Evolutionary conservation across 2,329 filamentous ascomycete species (phyloP).

Genomic region (Fusarium zealandicum): DNA sequence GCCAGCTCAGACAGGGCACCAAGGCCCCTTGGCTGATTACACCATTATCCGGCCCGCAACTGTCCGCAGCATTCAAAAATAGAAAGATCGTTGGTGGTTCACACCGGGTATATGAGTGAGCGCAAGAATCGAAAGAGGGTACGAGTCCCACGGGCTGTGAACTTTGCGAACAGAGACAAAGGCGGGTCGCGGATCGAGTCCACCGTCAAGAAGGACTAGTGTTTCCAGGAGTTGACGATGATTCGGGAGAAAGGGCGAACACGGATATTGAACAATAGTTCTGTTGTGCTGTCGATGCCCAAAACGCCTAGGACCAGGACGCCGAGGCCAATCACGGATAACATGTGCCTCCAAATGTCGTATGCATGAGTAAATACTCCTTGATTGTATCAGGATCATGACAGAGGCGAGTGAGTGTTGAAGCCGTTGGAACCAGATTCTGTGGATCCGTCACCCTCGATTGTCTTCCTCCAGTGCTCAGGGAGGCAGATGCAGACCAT

Average conservation of each 20-base stretch:
- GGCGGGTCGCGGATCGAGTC: not conserved
- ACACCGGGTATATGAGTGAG: slow-evolving; percentile 42
- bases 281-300: slow-evolving; percentile 20
- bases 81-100: slow-evolving; percentile 28
- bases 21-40: slow-evolving; percentile 5
- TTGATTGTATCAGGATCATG: slow-evolving; percentile 38
- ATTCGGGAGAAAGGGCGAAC: slow-evolving; percentile 11
- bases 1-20: not conserved
- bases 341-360: slow-evolving; percentile 31
- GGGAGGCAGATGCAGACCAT: slow-evolving; percentile 95
- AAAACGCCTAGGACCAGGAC: slow-evolving; percentile 43
- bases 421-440: slow-evolving; percentile 63
- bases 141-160: slow-evolving; percentile 16
- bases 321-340: slow-evolving; percentile 48
- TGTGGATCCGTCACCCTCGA: slow-evolving; percentile 83
- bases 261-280: slow-evolving; percentile 15
- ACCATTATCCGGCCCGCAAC: slow-evolving; percentile 29
- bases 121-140: slow-evolving; percentile 36
- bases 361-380: slow-evolving; percentile 40
- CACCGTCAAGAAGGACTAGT: not conserved
- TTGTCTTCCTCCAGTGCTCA: slow-evolving; percentile 95
- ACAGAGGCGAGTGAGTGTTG: slow-evolving; percentile 35
- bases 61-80: slow-evolving; percentile 27
- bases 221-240: slow-evolving; percentile 11
- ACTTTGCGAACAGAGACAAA: not conserved